These are phyloP conservation scores for Oropetium thomaeum DNA, from an alignment of 176 grass and related monocot genomes.

Conservation along the genomic window DNA sequence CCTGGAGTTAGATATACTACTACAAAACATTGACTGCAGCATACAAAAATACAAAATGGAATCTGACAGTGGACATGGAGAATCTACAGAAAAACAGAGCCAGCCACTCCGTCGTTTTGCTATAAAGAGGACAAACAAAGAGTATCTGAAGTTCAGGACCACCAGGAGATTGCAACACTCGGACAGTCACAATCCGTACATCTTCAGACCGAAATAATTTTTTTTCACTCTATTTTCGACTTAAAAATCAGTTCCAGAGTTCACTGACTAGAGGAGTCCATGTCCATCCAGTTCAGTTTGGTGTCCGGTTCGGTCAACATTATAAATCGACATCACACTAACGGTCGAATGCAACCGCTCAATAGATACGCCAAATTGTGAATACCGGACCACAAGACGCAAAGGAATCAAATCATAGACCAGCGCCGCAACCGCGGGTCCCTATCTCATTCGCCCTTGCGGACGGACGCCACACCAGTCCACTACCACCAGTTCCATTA, in stretches of 20 bases:
- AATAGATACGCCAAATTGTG: neutral
- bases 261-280: neutral
- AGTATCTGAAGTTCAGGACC: neutral
- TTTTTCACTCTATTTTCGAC: neutral
- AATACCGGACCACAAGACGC: neutral
- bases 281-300: neutral
- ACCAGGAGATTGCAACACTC: neutral
- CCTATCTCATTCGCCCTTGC: neutral
- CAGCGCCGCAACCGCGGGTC: neutral
- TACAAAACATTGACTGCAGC: conserved; percentile 4
- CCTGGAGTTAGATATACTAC: neutral
- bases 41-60: conserved; percentile 21
- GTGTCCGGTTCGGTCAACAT: neutral
- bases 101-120: neutral
- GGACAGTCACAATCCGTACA: neutral
- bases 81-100: conserved; percentile 22
- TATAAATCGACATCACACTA: neutral
- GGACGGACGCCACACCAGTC: no score
- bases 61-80: conserved; percentile 29
- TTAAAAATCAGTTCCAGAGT: neutral
- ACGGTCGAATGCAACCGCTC: neutral
- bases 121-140: neutral
- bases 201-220: neutral
- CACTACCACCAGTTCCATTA: neutral
- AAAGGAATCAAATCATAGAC: neutral